Evolutionary conservation across 2,329 filamentous ascomycete species (phyloP).

Genomic region (Diaporthe eres): DNA sequence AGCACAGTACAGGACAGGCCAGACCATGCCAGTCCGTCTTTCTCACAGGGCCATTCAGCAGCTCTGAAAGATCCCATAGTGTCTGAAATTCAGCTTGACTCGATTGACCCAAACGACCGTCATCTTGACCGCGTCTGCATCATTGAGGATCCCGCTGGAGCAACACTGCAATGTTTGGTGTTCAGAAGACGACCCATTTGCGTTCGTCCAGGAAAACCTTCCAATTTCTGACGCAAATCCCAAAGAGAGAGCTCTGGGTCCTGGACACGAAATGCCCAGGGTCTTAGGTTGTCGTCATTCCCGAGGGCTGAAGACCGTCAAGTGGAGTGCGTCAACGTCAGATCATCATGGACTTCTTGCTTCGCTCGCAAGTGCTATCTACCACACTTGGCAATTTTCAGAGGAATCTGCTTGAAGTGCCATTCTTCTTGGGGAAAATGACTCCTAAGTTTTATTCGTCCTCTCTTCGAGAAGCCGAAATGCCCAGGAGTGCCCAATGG

Average conservation of each 20-base stretch:
- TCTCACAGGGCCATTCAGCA: neutral
- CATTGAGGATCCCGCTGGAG: neutral
- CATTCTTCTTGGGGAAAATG: neutral
- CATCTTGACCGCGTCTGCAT: neutral
- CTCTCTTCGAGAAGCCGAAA: neutral
- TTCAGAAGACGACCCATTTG: neutral
- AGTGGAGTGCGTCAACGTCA: slow-evolving; percentile 1
- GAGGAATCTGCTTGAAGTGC: neutral
- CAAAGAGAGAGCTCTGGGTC: neutral
- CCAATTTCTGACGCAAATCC: neutral
- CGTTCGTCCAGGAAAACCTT: neutral
- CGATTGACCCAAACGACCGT: too few relatives aligned
- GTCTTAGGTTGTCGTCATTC: neutral
- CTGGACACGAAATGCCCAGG: neutral
- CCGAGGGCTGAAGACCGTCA: neutral
- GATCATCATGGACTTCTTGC: neutral
- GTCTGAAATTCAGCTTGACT: neutral
- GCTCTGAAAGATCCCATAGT: neutral
- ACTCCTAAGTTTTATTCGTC: too few relatives aligned
- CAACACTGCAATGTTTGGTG: neutral
- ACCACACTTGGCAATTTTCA: neutral
- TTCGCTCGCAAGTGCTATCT: neutral
- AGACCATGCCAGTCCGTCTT: neutral
- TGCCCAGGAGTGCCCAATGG: neutral
- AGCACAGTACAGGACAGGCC: neutral